These are phyloP conservation scores for Boletus edulis DNA, from an alignment of 768 basidiomycete species.

Conservation along the genomic window DNA sequence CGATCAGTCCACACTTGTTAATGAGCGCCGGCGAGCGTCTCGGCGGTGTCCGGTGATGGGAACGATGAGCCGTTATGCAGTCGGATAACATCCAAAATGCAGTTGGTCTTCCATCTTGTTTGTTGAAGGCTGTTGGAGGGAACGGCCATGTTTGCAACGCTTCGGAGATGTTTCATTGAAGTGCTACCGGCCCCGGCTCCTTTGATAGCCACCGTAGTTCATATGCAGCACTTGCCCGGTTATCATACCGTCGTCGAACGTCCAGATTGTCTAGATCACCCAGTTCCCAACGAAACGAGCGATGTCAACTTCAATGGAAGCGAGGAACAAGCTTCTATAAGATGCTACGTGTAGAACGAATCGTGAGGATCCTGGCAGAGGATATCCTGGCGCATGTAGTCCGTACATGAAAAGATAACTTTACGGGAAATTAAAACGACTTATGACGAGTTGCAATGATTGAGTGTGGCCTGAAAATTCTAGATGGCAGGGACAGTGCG, in stretches of 20 bases:
- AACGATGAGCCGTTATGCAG: no score
- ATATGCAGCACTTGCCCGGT: no score
- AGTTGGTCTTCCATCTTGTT: no score
- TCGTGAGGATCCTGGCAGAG: neutral
- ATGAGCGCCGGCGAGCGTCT: neutral
- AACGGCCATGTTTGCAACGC: neutral
- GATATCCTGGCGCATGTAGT: neutral
- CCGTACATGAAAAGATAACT: neutral
- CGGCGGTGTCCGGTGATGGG: neutral
- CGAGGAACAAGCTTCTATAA: neutral
- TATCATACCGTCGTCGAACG: neutral
- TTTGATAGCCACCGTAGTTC: neutral
- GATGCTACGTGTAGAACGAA: neutral
- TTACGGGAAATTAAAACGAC: neutral
- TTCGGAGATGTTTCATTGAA: neutral
- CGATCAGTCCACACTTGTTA: neutral
- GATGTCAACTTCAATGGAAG: neutral
- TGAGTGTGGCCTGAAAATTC: neutral
- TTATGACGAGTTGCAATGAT: neutral
- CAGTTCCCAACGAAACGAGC: neutral
- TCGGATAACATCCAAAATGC: no score
- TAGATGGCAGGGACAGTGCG: slow-evolving; percentile 8
- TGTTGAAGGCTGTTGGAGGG: neutral
- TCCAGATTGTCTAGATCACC: neutral
- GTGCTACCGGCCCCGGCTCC: neutral